Conservation (phyloP, 2,329 filamentous ascomycete species). For the Cladobotryum mycophilum region DNA sequence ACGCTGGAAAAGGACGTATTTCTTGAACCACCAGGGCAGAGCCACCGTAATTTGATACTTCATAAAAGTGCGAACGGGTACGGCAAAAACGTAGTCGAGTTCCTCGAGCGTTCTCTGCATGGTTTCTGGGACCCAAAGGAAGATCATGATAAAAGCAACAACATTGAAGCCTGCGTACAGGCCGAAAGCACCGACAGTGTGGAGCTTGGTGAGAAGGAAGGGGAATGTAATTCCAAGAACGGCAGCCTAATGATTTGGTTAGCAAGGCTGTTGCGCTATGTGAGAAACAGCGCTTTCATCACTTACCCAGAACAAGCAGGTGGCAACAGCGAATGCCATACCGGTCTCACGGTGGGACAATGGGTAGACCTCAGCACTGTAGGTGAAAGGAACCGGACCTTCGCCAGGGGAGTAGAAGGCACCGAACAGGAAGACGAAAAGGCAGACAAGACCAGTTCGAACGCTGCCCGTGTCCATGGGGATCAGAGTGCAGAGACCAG, state of each 20-base stretch:
- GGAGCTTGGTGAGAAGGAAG: conserved; percentile 34
- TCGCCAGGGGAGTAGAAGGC: conserved; percentile 60
- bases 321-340: conserved; percentile 58
- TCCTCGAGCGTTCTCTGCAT: conserved; percentile 48
- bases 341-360: conserved; percentile 58
- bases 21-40: conserved; percentile 28
- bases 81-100: conserved; percentile 45
- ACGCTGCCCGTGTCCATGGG: conserved; percentile 29
- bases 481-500: conserved; percentile 34
- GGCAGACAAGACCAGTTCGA: conserved; percentile 48
- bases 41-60: conserved; percentile 29
- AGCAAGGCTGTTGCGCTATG: background rate
- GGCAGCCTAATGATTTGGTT: conserved; percentile 24
- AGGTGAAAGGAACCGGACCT: conserved; percentile 56
- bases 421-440: conserved; percentile 60
- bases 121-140: conserved; percentile 44
- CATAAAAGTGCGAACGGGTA: conserved; percentile 38
- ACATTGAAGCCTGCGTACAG: conserved; percentile 52
- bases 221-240: conserved; percentile 48
- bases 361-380: conserved; percentile 58
- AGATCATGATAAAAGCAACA: conserved; percentile 49
- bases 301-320: conserved; percentile 45
- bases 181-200: conserved; percentile 35
- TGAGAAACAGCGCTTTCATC: background rate
- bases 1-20: conserved; percentile 27